Conservation (phyloP, 192 early-diverging fungal genomes). For the Umbelopsis sp. region DNA sequence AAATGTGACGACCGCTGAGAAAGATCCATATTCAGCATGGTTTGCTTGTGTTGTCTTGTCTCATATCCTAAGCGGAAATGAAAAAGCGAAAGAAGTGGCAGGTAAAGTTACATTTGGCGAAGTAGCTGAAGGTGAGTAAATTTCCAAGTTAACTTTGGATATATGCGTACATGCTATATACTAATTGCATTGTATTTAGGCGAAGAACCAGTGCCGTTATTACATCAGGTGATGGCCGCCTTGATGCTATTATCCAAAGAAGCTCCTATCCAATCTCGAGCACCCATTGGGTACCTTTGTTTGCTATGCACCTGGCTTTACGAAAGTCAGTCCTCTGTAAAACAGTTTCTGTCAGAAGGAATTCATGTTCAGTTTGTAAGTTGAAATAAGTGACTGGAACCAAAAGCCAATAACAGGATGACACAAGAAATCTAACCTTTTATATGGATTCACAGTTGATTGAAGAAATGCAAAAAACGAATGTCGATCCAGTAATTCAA, state of each 20-base stretch:
- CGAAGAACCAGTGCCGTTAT: conserved; percentile 82
- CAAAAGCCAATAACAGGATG: too few relatives aligned
- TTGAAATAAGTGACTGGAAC: not conserved
- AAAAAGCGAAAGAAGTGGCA: conserved; percentile 76
- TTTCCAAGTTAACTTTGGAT: not conserved
- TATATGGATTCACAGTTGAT: conserved; percentile 64
- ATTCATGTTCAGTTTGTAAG: conserved; percentile 89
- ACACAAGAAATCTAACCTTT: too few relatives aligned
- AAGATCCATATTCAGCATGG: conserved; percentile 88
- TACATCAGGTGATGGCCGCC: conserved; percentile 84
- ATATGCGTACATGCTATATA: too few relatives aligned
- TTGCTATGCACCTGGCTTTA: conserved; percentile 87
- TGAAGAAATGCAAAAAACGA: conserved; percentile 87
- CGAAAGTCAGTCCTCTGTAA: conserved; percentile 77
- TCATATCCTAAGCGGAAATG: conserved; percentile 75
- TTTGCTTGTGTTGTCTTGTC: conserved; percentile 85
- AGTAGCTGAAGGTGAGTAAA: conserved; percentile 59
- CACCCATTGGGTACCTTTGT: conserved; percentile 76
- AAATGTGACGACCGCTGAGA: conserved; percentile 66
- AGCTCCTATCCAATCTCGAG: conserved; percentile 59
- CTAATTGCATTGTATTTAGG: conserved; percentile 22
- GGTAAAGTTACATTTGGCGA: conserved; percentile 76
- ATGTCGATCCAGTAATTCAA: conserved; percentile 84
- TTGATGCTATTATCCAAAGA: conserved; percentile 70
- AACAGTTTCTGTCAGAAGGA: conserved; percentile 85